phyloP scores from a whole-genome alignment of 768 basidiomycete genomes.

The Pulveroboletus sp. region DNA sequence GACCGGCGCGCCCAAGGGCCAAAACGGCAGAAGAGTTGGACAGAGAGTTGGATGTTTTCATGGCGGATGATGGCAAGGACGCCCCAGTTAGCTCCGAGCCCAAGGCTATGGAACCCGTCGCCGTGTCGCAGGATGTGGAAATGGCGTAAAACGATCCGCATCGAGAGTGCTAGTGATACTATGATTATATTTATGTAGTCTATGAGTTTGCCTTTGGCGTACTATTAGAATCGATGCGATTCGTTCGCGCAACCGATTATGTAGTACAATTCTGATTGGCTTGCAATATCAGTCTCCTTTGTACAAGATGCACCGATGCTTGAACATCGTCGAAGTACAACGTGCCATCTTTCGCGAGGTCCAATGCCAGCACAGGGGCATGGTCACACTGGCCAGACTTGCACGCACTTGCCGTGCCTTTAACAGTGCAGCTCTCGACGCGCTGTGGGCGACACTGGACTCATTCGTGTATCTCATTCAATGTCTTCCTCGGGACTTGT shows the following conservation, averaged over 20 bases:
- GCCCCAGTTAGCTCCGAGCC: conserved; percentile 17
- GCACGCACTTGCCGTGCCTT: conserved; percentile 28
- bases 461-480: conserved; percentile 21
- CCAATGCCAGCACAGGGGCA: neutral
- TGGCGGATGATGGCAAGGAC: conserved; percentile 53
- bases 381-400: conserved; percentile 15
- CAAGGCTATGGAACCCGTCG: conserved; percentile 10
- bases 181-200: conserved; percentile 21
- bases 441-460: conserved; percentile 21
- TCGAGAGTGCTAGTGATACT: neutral
- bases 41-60: conserved; percentile 83
- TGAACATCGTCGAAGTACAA: conserved; percentile 28
- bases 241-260: neutral
- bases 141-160: conserved; percentile 39
- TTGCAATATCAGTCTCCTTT: too few relatives aligned
- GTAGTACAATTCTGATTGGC: neutral
- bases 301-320: conserved; percentile 24
- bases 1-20: conserved; percentile 44
- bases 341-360: conserved; percentile 20
- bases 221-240: too few relatives aligned
- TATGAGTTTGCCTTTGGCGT: conserved; percentile 7
- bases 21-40: conserved; percentile 85
- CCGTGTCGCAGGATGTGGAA: conserved; percentile 46
- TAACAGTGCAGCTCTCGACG: conserved; percentile 21
- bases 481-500: conserved; percentile 29